Conservation (phyloP, 2,329 filamentous ascomycete species). For the Polytolypa hystricis region DNA sequence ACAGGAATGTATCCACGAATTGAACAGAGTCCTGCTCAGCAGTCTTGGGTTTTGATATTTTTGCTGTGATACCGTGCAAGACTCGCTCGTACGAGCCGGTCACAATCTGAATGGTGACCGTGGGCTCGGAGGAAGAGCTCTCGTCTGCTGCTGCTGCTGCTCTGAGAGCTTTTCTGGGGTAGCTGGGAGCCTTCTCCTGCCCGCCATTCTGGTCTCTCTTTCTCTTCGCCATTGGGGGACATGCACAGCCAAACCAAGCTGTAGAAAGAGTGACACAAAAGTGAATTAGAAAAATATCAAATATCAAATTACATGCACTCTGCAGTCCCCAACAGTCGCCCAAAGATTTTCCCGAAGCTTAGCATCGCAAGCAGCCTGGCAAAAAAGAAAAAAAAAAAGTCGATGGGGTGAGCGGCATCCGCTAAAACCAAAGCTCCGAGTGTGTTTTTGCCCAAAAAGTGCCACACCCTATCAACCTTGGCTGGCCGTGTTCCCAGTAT, state of each 20-base stretch:
- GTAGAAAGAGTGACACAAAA: neutral
- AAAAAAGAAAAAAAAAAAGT: neutral
- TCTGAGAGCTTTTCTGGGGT: conserved; percentile 28
- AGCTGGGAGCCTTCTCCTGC: conserved; percentile 18
- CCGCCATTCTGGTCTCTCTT: conserved; percentile 30
- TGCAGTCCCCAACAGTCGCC: neutral
- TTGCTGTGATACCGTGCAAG: conserved; percentile 80
- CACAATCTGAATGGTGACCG: conserved; percentile 69
- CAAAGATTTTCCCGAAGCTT: neutral
- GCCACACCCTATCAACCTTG: neutral
- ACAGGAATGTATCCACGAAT: conserved; percentile 89
- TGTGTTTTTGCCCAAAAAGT: neutral
- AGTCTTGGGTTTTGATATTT: conserved; percentile 38
- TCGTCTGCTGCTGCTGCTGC: conserved; percentile 14
- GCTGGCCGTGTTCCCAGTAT: no score
- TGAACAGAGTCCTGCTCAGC: conserved; percentile 36
- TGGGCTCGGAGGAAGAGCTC: conserved; percentile 17
- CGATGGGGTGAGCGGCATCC: conserved; percentile 1
- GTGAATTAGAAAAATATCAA: neutral
- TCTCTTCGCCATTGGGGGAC: conserved; percentile 34
- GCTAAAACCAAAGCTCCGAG: conserved; percentile 6
- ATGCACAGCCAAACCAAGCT: no score
- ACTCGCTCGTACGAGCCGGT: conserved; percentile 90
- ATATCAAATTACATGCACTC: no score
- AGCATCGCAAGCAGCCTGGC: no score